These are phyloP conservation scores for Sclerotinia subarctica DNA, from an alignment of 2,329 filamentous ascomycete species.

Conservation along the genomic window DNA sequence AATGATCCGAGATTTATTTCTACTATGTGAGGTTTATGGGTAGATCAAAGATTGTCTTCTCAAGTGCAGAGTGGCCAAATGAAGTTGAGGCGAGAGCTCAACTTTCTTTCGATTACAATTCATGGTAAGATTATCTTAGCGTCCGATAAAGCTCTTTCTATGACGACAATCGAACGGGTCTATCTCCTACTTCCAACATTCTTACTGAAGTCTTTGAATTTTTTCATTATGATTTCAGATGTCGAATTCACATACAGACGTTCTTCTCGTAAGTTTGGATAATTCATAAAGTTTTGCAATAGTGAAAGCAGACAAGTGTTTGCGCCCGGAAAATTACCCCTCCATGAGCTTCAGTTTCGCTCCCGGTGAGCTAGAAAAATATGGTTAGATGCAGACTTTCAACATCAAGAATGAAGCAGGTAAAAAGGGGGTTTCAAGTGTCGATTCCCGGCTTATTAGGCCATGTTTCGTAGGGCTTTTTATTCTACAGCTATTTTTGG, in stretches of 20 bases:
- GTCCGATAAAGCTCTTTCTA: conserved; percentile 25
- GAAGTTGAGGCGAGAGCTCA: conserved; percentile 15
- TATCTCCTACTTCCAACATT: conserved; percentile 13
- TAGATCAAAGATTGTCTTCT: neutral
- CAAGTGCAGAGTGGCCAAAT: conserved; percentile 12
- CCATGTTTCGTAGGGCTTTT: neutral
- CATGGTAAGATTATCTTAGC: conserved; percentile 18
- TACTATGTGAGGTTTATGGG: neutral
- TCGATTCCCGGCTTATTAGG: neutral
- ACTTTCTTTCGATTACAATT: conserved; percentile 16
- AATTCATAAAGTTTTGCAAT: neutral
- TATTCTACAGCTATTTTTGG: neutral
- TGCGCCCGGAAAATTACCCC: neutral
- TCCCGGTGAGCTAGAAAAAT: neutral
- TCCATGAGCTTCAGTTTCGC: neutral
- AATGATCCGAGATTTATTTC: neutral
- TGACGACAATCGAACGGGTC: conserved; percentile 22
- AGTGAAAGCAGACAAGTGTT: conserved; percentile 5
- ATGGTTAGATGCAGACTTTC: neutral
- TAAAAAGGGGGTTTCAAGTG: neutral
- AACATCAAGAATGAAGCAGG: neutral
- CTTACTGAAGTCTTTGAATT: neutral
- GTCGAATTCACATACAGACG: conserved; percentile 52
- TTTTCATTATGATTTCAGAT: conserved; percentile 37
- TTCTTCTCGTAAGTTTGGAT: conserved; percentile 51